Percentiles rank a stretch among this genome's conserved stretches.
Evolutionary conservation across 169 alveolate species (phyloP).

Genomic region (Plasmodium relictum): DNA sequence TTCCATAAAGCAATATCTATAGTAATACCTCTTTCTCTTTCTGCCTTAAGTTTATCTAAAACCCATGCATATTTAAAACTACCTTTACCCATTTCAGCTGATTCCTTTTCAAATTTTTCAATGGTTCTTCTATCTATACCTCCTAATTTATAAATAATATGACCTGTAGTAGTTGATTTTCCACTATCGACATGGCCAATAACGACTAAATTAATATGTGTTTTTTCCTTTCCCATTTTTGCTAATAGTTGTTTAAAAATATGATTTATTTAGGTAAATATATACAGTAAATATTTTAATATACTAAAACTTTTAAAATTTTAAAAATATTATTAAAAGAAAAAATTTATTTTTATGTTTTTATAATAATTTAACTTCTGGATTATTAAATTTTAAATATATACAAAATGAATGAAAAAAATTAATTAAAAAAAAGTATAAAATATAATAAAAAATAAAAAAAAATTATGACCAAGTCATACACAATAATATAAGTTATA

Average conservation of each 20-base stretch:
- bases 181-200: slow-evolving; percentile 99
- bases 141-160: slow-evolving; percentile 95
- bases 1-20: slow-evolving; percentile 98
- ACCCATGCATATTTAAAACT: slow-evolving; percentile 99
- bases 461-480: too few species aligned
- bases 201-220: slow-evolving; percentile 95
- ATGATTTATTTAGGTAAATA: slow-evolving; percentile 6
- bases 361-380: neutral
- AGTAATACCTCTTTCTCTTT: slow-evolving; percentile 99
- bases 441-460: too few species aligned
- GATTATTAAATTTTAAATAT: too few species aligned
- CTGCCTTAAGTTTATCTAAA: slow-evolving; percentile 98
- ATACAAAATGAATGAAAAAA: too few species aligned
- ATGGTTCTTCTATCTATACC: slow-evolving; percentile 96
- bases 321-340: slow-evolving; percentile 17
- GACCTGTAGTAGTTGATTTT: slow-evolving; percentile 98
- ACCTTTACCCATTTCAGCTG: slow-evolving; percentile 95
- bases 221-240: slow-evolving; percentile 90
- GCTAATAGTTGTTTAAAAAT: neutral
- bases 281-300: slow-evolving; percentile 11
- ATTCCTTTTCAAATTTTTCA: slow-evolving; percentile 96
- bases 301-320: neutral
- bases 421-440: too few species aligned
- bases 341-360: neutral
- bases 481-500: too few species aligned